Conservation (phyloP, 257 asterid species). For the Solanum piurae region DNA sequence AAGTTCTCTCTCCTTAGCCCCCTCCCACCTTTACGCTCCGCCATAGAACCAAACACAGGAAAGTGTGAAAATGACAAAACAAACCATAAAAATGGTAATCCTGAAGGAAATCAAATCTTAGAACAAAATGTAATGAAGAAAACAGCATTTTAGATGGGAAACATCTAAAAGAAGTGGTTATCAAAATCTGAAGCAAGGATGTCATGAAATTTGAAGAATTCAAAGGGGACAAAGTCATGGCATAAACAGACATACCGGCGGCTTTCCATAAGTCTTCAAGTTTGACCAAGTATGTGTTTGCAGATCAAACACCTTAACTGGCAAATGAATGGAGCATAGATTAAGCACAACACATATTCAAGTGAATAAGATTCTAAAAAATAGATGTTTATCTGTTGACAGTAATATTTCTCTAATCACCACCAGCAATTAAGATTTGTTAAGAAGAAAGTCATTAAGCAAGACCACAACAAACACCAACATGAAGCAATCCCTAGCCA, state of each 20-base stretch:
- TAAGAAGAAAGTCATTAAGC: neutral
- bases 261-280: slow-evolving; percentile 92
- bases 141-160: neutral
- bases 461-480: neutral
- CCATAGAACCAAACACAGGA: neutral
- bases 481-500: neutral
- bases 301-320: slow-evolving; percentile 91
- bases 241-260: slow-evolving; percentile 53
- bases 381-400: neutral
- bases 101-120: neutral
- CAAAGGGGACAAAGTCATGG: neutral
- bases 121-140: neutral
- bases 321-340: slow-evolving; percentile 10
- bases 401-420: neutral
- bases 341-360: slow-evolving; percentile 8
- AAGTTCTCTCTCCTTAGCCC: neutral
- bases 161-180: neutral
- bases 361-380: neutral
- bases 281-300: slow-evolving; percentile 74
- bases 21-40: neutral
- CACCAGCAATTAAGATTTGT: neutral
- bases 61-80: neutral
- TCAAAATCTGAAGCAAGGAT: neutral
- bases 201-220: neutral
- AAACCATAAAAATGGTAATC: slow-evolving; percentile 5